Evolutionary conservation across 306 rosid species (phyloP).

Genomic region (Calophaca sinica): DNA sequence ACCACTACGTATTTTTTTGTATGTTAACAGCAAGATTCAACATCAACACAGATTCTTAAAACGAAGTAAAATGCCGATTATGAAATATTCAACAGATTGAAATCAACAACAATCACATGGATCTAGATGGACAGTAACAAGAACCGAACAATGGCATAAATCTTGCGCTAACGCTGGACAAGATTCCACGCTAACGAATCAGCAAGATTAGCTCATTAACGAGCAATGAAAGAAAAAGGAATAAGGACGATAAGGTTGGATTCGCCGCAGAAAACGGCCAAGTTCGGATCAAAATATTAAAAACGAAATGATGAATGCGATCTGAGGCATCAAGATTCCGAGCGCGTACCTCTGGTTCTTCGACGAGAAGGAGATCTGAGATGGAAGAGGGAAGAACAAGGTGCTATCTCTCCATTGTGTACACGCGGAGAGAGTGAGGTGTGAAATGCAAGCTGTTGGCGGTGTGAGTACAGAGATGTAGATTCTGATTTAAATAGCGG

Average conservation of each 20-base stretch:
- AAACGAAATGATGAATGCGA: slow-evolving; percentile 1
- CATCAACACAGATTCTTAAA: not conserved
- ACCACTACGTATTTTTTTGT: too few relatives aligned
- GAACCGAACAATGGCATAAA: not conserved
- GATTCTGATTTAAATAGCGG: slow-evolving; percentile 37
- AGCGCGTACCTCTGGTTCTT: slow-evolving; percentile 44
- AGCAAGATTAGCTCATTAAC: not conserved
- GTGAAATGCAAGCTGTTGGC: not conserved
- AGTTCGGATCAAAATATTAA: not conserved
- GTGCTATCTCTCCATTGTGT: slow-evolving; percentile 43
- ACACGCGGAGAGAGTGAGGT: not conserved
- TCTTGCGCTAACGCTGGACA: slow-evolving; percentile 5
- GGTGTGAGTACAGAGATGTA: not conserved
- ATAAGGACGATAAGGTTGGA: not conserved
- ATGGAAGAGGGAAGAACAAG: not conserved
- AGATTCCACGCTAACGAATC: slow-evolving; percentile 26
- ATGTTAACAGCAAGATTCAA: too few relatives aligned
- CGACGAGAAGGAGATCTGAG: slow-evolving; percentile 51
- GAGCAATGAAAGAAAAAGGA: not conserved
- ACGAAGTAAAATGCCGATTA: slow-evolving; percentile 3
- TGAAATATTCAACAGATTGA: not conserved
- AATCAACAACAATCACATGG: slow-evolving; percentile 37
- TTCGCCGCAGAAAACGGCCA: not conserved
- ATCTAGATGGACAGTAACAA: slow-evolving; percentile 37
- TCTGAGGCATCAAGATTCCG: slow-evolving; percentile 8